Evolutionary conservation across 495 filamentous ascomycete genomes (phyloP).

Genomic region (Penicillium samsonianum): DNA sequence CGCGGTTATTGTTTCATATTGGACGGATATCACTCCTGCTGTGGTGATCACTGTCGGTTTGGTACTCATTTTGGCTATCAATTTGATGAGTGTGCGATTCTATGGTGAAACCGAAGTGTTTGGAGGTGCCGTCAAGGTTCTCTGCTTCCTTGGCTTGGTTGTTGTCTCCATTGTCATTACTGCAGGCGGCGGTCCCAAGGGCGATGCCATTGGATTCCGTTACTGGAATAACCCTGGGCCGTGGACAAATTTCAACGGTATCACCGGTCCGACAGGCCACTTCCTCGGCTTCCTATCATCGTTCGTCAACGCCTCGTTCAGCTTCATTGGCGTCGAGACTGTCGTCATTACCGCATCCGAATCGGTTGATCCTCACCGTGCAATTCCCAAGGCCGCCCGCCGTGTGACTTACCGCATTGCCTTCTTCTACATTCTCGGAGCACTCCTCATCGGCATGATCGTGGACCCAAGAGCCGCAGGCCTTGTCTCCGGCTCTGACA

Average conservation of each 20-base stretch:
- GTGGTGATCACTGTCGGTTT: constrained; percentile 73
- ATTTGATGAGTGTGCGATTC: constrained; percentile 67
- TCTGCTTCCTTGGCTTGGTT: constrained; percentile 71
- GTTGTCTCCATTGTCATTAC: constrained; percentile 69
- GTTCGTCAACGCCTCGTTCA: constrained; percentile 51
- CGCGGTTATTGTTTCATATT: constrained; percentile 72
- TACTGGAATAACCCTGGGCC: constrained; percentile 61
- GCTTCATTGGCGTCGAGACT: constrained; percentile 65
- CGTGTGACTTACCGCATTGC: constrained; percentile 84
- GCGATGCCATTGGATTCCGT: constrained; percentile 67
- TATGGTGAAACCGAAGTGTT: constrained; percentile 78
- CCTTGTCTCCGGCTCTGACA: constrained; percentile 55
- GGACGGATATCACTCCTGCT: constrained; percentile 53
- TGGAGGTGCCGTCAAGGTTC: constrained; percentile 71
- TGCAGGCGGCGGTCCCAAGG: constrained; percentile 62
- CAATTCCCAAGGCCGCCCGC: constrained; percentile 77
- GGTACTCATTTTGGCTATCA: constrained; percentile 63
- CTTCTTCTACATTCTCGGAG: constrained; percentile 72
- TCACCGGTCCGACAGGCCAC: constrained; percentile 39
- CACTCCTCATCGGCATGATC: constrained; percentile 57
- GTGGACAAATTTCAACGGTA: constrained; percentile 38
- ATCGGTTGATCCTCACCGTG: constrained; percentile 72
- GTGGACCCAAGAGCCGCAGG: constrained; percentile 44
- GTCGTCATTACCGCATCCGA: constrained; percentile 82
- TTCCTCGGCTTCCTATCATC: constrained; percentile 49